phyloP scores from a whole-genome alignment of 2,329 filamentous ascomycete genomes.

The Fusarium sp. region DNA sequence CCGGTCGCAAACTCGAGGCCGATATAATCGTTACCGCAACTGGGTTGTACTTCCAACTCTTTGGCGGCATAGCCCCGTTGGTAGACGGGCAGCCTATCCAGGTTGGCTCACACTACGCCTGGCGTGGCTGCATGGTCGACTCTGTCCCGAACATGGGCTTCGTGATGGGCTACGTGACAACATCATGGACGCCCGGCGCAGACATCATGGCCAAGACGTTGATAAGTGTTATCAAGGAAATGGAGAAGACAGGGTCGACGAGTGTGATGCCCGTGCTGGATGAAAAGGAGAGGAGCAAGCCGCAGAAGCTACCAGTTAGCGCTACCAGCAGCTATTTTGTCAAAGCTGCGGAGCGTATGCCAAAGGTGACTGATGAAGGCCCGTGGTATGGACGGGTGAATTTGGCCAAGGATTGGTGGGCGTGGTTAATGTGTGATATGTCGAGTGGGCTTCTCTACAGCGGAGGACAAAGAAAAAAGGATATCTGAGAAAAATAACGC shows the following conservation, averaged over 20 bases:
- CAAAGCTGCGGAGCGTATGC: constrained; percentile 49
- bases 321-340: constrained; percentile 49
- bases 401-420: constrained; percentile 44
- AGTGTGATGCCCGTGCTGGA: constrained; percentile 57
- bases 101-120: constrained; percentile 62
- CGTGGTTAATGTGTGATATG: constrained; percentile 44
- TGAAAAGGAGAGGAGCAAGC: constrained; percentile 36
- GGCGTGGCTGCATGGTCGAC: constrained; percentile 73
- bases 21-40: constrained; percentile 78
- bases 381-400: constrained; percentile 50
- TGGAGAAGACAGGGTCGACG: constrained; percentile 57
- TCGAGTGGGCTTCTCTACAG: constrained; percentile 47
- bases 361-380: constrained; percentile 47
- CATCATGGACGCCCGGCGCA: constrained; percentile 73
- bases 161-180: constrained; percentile 72
- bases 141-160: constrained; percentile 71
- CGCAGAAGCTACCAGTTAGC: constrained; percentile 39
- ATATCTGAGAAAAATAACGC: constrained; percentile 1
- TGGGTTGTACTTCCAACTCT: constrained; percentile 68
- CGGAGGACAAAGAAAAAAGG: constrained; percentile 38
- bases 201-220: constrained; percentile 61
- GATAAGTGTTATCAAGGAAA: constrained; percentile 61
- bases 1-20: constrained; percentile 61
- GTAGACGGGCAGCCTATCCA: constrained; percentile 64
- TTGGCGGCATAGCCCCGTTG: constrained; percentile 60